Conservation (phyloP, 1,284 basidiomycete species). For the Vanrija sp. region DNA sequence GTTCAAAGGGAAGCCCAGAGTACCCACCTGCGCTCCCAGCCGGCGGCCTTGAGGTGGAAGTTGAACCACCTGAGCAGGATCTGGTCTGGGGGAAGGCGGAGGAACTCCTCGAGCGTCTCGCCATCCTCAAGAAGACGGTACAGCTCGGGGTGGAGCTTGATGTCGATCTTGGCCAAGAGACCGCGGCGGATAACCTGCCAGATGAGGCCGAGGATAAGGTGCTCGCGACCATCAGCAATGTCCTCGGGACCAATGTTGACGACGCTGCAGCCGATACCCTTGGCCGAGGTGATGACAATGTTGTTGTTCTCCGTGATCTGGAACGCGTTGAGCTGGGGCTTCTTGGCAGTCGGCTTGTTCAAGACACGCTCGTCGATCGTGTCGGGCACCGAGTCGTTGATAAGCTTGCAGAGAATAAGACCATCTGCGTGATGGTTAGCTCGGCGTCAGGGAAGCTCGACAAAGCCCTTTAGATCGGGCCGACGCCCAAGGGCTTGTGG, state of each 20-base stretch:
- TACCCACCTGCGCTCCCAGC: constrained; percentile 73
- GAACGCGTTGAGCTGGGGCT: constrained; percentile 77
- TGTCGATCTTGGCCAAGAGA: constrained; percentile 89
- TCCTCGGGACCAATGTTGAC: constrained; percentile 97
- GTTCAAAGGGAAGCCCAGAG: no score
- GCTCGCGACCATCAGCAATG: constrained; percentile 88
- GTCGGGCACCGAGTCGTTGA: constrained; percentile 98
- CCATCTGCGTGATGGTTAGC: constrained; percentile 59
- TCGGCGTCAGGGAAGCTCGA: background rate
- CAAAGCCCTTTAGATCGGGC: background rate
- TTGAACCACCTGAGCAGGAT: constrained; percentile 98
- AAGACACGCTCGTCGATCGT: constrained; percentile 98
- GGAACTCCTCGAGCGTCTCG: constrained; percentile 92
- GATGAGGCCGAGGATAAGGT: constrained; percentile 95
- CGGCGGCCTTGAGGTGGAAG: constrained; percentile 93
- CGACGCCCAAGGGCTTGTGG: background rate
- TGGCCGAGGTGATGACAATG: constrained; percentile 96
- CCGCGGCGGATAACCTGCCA: constrained; percentile 98
- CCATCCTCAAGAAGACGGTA: constrained; percentile 94
- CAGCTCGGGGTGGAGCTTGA: constrained; percentile 95
- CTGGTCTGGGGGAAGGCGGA: constrained; percentile 92
- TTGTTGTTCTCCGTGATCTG: constrained; percentile 99
- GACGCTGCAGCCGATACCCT: constrained; percentile 96
- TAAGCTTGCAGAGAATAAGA: constrained; percentile 93
- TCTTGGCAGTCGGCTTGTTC: constrained; percentile 70